A percentile compares a stretch with the other conserved stretches of the same genome.
Evolutionary conservation across 768 basidiomycete genomes (phyloP).

Genomic region (Floccularia luteovirens): DNA sequence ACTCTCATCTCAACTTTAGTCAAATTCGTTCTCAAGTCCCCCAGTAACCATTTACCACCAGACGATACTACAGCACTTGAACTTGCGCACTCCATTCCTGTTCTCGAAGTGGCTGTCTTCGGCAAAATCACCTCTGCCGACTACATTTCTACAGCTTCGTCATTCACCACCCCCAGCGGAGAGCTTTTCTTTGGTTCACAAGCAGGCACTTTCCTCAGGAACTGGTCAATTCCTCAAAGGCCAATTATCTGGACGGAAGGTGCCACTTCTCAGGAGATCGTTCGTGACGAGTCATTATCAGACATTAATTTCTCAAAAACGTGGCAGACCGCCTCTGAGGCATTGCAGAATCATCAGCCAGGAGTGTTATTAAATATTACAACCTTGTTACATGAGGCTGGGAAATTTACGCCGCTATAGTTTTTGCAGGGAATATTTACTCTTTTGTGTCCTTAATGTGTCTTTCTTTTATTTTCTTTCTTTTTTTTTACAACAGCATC

Average conservation of each 20-base stretch:
- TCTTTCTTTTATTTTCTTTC: too few relatives aligned
- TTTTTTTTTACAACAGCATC: too few relatives aligned
- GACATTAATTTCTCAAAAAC: slow-evolving; percentile 37
- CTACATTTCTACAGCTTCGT: slow-evolving; percentile 36
- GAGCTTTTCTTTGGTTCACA: slow-evolving; percentile 55
- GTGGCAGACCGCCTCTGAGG: slow-evolving; percentile 37
- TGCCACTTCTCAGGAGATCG: slow-evolving; percentile 39
- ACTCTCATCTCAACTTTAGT: slow-evolving; percentile 40
- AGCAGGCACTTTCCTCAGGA: slow-evolving; percentile 36
- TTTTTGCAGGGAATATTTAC: too few relatives aligned
- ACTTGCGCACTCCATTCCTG: slow-evolving; percentile 33
- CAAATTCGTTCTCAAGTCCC: slow-evolving; percentile 32
- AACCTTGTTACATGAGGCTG: slow-evolving; percentile 23
- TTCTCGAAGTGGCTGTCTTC: slow-evolving; percentile 59
- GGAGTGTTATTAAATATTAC: slow-evolving; percentile 36
- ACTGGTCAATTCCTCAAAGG: slow-evolving; percentile 42
- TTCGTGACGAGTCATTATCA: slow-evolving; percentile 38
- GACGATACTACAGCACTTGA: slow-evolving; percentile 28
- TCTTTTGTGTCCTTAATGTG: too few relatives aligned
- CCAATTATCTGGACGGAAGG: slow-evolving; percentile 46
- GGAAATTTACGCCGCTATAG: slow-evolving; percentile 22
- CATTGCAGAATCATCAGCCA: slow-evolving; percentile 21
- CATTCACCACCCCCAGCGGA: slow-evolving; percentile 41
- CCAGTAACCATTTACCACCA: slow-evolving; percentile 31
- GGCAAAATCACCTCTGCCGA: slow-evolving; percentile 45